phyloP scores from a whole-genome alignment of 2,329 filamentous ascomycete genomes.

The Colletotrichum cereale region DNA sequence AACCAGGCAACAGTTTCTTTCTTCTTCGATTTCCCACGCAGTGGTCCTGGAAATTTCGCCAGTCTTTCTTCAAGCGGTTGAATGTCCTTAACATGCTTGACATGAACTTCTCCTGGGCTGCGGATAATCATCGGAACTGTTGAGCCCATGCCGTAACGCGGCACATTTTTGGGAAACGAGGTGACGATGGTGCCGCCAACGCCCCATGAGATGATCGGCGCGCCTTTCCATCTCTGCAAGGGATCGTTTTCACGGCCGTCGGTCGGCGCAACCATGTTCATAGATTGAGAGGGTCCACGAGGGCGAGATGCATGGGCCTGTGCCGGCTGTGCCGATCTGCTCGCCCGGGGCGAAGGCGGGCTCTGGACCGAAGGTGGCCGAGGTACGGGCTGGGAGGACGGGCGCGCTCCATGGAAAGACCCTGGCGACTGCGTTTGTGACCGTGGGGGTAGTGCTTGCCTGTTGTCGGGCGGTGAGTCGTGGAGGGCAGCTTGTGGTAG shows the following conservation, averaged over 20 bases:
- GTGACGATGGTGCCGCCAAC: slow-evolving; percentile 86
- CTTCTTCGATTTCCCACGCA: slow-evolving; percentile 93
- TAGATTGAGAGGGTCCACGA: slow-evolving; percentile 65
- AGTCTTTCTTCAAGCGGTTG: slow-evolving; percentile 79
- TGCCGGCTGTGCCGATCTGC: slow-evolving; percentile 41
- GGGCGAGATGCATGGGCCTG: slow-evolving; percentile 54
- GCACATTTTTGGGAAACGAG: slow-evolving; percentile 89
- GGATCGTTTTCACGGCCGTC: slow-evolving; percentile 80
- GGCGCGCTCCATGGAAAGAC: slow-evolving; percentile 56
- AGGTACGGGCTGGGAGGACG: slow-evolving; percentile 58
- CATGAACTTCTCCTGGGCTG: slow-evolving; percentile 83
- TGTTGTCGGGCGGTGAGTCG: slow-evolving; percentile 47
- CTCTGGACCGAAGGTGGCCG: slow-evolving; percentile 68
- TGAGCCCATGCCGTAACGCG: slow-evolving; percentile 84
- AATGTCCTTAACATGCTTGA: slow-evolving; percentile 81
- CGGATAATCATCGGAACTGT: slow-evolving; percentile 82
- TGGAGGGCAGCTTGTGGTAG: slow-evolving; percentile 53
- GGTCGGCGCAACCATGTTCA: slow-evolving; percentile 72
- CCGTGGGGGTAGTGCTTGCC: slow-evolving; percentile 68
- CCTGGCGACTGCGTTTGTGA: slow-evolving; percentile 74
- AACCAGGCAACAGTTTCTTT: slow-evolving; percentile 92
- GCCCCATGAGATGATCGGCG: slow-evolving; percentile 88
- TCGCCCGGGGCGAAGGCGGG: slow-evolving; percentile 53
- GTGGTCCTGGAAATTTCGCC: slow-evolving; percentile 87
- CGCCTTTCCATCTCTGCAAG: slow-evolving; percentile 90